Conservation (phyloP, 169 alveolate species). For the Pseudocohnilembus persalinus region DNA sequence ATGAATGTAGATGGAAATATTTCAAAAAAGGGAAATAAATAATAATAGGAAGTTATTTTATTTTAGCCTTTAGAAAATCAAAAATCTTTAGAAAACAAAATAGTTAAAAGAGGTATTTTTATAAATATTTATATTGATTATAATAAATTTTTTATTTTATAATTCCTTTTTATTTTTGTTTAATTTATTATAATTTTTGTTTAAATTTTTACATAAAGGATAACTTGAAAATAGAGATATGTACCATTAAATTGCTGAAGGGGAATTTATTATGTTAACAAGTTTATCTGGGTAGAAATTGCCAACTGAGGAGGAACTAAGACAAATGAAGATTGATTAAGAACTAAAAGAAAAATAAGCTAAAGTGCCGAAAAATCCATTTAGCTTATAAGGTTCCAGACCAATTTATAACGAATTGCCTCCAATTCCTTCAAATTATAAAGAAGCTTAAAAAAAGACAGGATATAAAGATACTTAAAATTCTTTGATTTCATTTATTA, state of each 20-base stretch:
- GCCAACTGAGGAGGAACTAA: neutral
- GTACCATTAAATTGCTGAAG: conserved; percentile 11
- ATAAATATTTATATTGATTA: no score
- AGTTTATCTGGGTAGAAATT: neutral
- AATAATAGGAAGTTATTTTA: neutral
- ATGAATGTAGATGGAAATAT: neutral
- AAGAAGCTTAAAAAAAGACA: neutral
- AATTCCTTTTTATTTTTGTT: neutral
- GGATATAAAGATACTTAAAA: no score
- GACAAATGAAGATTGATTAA: neutral
- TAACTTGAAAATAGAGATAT: neutral
- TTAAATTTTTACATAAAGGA: conserved; percentile 1
- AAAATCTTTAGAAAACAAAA: neutral
- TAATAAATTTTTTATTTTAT: no score
- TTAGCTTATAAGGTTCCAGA: neutral
- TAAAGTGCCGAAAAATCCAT: neutral
- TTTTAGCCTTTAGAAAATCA: neutral
- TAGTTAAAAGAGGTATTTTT: neutral
- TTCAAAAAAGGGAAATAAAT: conserved; percentile 16
- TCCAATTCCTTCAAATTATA: neutral
- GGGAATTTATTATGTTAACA: conserved; percentile 15
- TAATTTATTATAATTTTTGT: neutral
- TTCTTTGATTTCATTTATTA: no score
- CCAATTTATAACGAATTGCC: neutral
- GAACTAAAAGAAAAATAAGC: no score